Evolutionary conservation across 257 asterid genomes (phyloP).

Genomic region (Voacanga thouarsii): DNA sequence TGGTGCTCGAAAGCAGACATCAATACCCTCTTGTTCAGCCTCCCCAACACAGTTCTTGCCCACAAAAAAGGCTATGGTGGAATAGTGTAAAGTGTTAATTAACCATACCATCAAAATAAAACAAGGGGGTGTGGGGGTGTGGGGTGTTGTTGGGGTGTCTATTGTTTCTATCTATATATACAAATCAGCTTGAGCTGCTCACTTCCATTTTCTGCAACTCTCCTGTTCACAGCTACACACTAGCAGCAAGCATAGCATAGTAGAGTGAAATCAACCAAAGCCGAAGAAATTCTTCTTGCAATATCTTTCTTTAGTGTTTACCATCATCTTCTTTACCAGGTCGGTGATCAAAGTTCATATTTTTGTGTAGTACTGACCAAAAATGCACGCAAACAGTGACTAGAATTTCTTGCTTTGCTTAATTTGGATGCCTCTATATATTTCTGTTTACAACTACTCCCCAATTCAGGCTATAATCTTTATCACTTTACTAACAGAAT

Average conservation of each 20-base stretch:
- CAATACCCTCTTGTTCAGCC: slow-evolving; percentile 23
- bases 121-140: not conserved
- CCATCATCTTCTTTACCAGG: slow-evolving; percentile 35
- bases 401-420: slow-evolving; percentile 33
- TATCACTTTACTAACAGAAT: slow-evolving; percentile 23
- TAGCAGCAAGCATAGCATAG: slow-evolving; percentile 5
- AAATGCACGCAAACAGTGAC: slow-evolving; percentile 25
- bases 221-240: slow-evolving; percentile 33
- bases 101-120: slow-evolving; percentile 22
- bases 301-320: slow-evolving; percentile 20
- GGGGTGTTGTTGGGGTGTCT: slow-evolving; percentile 39
- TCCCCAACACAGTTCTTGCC: slow-evolving; percentile 17
- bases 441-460: slow-evolving; percentile 14
- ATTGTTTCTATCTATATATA: slow-evolving; percentile 45
- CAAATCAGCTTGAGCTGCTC: slow-evolving; percentile 34
- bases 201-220: slow-evolving; percentile 74
- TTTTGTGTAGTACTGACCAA: slow-evolving; percentile 6
- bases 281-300: slow-evolving; percentile 25
- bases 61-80: slow-evolving; percentile 10
- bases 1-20: slow-evolving; percentile 38
- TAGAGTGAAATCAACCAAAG: slow-evolving; percentile 24
- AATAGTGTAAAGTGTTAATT: not conserved
- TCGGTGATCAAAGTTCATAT: slow-evolving; percentile 19
- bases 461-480: slow-evolving; percentile 28
- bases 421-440: slow-evolving; percentile 30